Evolutionary conservation across 208 protist species (phyloP).

Genomic region (Acanthamoeba lugdunensis): DNA sequence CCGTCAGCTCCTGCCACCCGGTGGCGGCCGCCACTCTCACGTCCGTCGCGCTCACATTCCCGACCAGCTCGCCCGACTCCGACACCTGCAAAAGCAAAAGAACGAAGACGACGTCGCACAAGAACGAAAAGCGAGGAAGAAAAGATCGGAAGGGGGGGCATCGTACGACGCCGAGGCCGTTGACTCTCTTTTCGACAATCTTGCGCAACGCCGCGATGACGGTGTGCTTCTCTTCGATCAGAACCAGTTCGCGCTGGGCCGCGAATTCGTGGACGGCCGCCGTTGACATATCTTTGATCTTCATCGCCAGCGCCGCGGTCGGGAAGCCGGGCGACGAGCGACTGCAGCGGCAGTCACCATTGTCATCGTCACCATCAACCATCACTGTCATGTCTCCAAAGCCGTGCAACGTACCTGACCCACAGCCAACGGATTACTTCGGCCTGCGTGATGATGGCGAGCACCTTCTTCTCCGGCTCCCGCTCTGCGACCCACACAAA

Average conservation of each 20-base stretch:
- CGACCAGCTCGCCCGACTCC: constrained; percentile 2
- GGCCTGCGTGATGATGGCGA: constrained; percentile 62
- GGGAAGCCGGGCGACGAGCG: not conserved
- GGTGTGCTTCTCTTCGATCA: constrained; percentile 29
- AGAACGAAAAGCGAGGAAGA: not conserved
- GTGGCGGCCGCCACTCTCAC: not conserved
- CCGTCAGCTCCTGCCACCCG: constrained; percentile 33
- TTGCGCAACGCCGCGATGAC: constrained; percentile 1
- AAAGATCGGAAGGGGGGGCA: not conserved
- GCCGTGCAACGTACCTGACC: not conserved
- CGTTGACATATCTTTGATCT: not conserved
- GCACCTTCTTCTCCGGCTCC: constrained; percentile 46
- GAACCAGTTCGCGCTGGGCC: constrained; percentile 5
- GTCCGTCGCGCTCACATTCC: constrained; percentile 56
- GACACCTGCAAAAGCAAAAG: not conserved
- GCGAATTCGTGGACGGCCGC: not conserved
- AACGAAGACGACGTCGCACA: not conserved
- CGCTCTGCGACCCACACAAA: not conserved
- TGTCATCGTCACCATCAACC: not conserved
- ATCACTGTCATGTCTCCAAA: no score
- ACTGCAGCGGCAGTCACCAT: not conserved
- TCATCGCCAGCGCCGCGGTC: not conserved
- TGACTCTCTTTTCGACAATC: constrained; percentile 55
- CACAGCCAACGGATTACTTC: constrained; percentile 65
- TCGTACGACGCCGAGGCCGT: constrained; percentile 31